A percentile compares a stretch with the other conserved stretches of the same genome.
phyloP scores from a whole-genome alignment of 2,329 filamentous ascomycete genomes.

The Phoma sp. region DNA sequence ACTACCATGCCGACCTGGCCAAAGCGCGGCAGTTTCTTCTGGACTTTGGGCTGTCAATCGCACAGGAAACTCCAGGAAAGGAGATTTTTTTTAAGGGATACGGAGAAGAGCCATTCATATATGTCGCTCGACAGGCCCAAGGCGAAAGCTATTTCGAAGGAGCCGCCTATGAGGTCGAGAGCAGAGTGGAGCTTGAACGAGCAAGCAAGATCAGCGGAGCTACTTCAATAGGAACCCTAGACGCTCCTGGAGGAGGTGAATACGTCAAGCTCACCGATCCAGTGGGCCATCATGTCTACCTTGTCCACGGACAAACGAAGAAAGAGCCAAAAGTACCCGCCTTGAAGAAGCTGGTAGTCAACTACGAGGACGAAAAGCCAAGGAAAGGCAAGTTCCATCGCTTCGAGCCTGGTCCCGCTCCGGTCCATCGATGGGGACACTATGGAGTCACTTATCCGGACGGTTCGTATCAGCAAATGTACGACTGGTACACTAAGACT shows the following conservation, averaged over 20 bases:
- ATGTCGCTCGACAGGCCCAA: conserved; percentile 56
- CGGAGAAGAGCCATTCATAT: conserved; percentile 64
- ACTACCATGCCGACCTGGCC: conserved; percentile 22
- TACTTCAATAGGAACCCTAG: conserved; percentile 57
- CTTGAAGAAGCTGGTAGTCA: conserved; percentile 60
- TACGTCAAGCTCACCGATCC: conserved; percentile 52
- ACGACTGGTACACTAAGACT: conserved; percentile 50
- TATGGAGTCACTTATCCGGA: conserved; percentile 42
- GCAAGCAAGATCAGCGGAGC: conserved; percentile 56
- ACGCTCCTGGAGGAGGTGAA: conserved; percentile 60
- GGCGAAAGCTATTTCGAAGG: conserved; percentile 60
- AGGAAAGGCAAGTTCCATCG: conserved; percentile 56
- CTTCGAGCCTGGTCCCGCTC: conserved; percentile 55
- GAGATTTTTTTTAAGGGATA: conserved; percentile 65
- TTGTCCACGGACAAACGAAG: conserved; percentile 59
- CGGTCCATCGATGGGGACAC: conserved; percentile 54
- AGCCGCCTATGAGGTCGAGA: conserved; percentile 62
- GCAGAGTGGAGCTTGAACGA: conserved; percentile 59
- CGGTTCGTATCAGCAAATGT: conserved; percentile 35
- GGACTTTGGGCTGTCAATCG: conserved; percentile 25
- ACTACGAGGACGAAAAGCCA: conserved; percentile 43
- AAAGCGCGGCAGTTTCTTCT: conserved; percentile 21
- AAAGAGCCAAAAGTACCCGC: conserved; percentile 30
- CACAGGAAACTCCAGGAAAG: conserved; percentile 8
- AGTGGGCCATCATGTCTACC: conserved; percentile 59